Conservation (phyloP, 2,329 filamentous ascomycete species). For the Exophiala lecanii-corni region DNA sequence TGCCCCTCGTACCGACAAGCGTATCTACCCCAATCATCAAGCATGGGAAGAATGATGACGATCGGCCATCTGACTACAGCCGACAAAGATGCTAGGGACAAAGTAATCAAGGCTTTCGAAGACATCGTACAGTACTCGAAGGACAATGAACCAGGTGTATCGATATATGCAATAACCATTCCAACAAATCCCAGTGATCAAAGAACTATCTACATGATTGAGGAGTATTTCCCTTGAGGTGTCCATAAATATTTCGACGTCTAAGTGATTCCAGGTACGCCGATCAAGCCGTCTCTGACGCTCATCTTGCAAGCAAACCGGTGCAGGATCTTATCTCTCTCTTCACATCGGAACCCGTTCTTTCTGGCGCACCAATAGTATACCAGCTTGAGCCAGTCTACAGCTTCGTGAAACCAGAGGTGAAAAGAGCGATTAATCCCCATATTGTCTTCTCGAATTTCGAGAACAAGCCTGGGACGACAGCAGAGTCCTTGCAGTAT, state of each 20-base stretch:
- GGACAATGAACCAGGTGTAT: not conserved
- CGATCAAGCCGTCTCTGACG: not conserved
- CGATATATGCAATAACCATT: not conserved
- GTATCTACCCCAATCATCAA: not conserved
- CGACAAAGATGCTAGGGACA: not conserved
- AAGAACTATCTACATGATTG: not conserved
- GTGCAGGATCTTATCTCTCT: not conserved
- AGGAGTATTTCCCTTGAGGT: not conserved
- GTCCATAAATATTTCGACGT: no score
- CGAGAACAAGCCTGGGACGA: not conserved
- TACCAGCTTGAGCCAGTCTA: not conserved
- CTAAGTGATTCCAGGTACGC: not conserved
- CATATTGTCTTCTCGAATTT: not conserved
- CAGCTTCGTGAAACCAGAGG: not conserved
- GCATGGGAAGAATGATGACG: not conserved
- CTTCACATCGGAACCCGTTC: not conserved
- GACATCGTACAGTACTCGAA: not conserved
- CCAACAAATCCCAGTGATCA: not conserved
- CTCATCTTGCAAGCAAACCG: not conserved
- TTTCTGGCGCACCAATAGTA: not conserved
- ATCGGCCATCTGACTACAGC: not conserved
- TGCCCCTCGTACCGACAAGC: no score
- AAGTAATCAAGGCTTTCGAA: not conserved
- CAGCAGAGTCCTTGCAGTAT: not conserved
- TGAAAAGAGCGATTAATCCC: not conserved